Percentiles rank a stretch among this genome's conserved stretches.
phyloP scores from a whole-genome alignment of 2,329 filamentous ascomycete species.

The Cucurbitaria berberidis region DNA sequence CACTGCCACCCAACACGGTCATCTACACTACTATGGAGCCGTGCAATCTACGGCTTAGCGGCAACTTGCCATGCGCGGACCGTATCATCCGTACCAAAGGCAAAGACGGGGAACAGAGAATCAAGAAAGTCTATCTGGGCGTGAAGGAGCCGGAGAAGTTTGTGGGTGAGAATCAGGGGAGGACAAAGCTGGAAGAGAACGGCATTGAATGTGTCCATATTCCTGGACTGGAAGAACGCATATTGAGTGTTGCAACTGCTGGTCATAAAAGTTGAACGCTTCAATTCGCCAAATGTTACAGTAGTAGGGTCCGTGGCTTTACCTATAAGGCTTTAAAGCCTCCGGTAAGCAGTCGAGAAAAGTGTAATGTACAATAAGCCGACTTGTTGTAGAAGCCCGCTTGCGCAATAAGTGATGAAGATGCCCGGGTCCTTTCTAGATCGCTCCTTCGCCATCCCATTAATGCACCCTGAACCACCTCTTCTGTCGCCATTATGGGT shows the following conservation, averaged over 20 bases:
- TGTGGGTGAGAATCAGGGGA: constrained; percentile 80
- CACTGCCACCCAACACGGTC: constrained; percentile 61
- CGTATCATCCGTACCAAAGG: constrained; percentile 66
- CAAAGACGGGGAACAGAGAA: constrained; percentile 59
- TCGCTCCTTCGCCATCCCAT: neutral
- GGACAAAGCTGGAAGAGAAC: constrained; percentile 69
- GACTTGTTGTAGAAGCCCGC: neutral
- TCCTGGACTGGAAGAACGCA: constrained; percentile 77
- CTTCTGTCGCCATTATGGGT: neutral
- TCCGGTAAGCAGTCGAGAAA: neutral
- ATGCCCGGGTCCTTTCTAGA: neutral
- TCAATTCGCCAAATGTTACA: neutral
- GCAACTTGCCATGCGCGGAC: constrained; percentile 78
- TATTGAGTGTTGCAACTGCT: constrained; percentile 79
- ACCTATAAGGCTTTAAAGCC: neutral
- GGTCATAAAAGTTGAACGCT: constrained; percentile 64
- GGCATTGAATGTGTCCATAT: constrained; percentile 79
- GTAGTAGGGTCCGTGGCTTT: neutral
- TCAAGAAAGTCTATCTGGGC: constrained; percentile 83
- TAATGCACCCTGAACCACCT: neutral
- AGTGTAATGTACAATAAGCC: neutral
- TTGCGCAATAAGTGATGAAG: neutral
- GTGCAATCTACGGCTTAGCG: constrained; percentile 74
- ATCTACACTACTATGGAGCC: constrained; percentile 96
- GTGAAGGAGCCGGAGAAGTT: constrained; percentile 91